These are phyloP conservation scores for Tolypocladium ophioglossoides DNA, from an alignment of 2,329 filamentous ascomycete genomes.

Conservation along the genomic window DNA sequence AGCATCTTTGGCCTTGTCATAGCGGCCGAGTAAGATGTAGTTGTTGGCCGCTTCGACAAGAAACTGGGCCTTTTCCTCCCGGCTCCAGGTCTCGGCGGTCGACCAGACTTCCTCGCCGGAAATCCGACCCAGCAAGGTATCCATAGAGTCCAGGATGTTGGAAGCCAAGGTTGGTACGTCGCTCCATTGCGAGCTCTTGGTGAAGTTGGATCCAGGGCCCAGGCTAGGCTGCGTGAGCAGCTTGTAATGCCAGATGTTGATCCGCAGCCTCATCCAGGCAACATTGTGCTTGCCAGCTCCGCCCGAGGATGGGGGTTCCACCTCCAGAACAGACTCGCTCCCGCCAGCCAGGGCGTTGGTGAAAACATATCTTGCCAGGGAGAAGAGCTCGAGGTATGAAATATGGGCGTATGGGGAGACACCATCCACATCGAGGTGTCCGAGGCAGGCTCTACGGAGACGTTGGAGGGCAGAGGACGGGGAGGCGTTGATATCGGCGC, in stretches of 20 bases:
- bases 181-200: constrained; percentile 46
- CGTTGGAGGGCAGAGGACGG: constrained; percentile 18
- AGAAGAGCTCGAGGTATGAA: constrained; percentile 74
- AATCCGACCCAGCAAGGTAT: constrained; percentile 28
- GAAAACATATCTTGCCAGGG: constrained; percentile 51
- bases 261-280: constrained; percentile 56
- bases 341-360: constrained; percentile 13
- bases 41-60: constrained; percentile 74
- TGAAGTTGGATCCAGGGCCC: constrained; percentile 42
- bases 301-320: constrained; percentile 11
- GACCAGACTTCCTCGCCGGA: constrained; percentile 27
- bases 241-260: constrained; percentile 60
- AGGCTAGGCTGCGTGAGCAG: constrained; percentile 47
- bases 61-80: constrained; percentile 54
- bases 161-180: constrained; percentile 47
- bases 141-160: constrained; percentile 31
- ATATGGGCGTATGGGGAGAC: constrained; percentile 78
- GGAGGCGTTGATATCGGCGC: background rate
- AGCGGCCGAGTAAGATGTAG: constrained; percentile 73
- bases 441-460: constrained; percentile 50
- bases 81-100: constrained; percentile 24
- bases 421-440: constrained; percentile 67
- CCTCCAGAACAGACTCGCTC: constrained; percentile 12
- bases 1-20: constrained; percentile 62
- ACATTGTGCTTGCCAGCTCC: constrained; percentile 37